These are phyloP conservation scores for Spathaspora gorwiae DNA, from an alignment of 805 yeast genomes.

Conservation along the genomic window DNA sequence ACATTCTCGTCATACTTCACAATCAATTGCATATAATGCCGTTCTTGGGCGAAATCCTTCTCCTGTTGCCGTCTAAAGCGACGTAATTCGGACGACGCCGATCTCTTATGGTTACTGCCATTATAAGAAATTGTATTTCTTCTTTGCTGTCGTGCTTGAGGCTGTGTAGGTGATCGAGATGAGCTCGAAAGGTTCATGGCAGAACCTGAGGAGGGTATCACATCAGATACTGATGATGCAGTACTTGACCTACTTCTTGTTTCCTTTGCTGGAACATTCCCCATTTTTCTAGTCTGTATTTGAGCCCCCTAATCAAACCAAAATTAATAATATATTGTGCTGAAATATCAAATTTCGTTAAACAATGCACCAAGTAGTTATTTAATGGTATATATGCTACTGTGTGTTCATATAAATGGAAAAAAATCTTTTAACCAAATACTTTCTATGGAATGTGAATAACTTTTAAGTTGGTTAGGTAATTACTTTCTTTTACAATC, in stretches of 20 bases:
- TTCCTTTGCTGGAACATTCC: slow-evolving; percentile 43
- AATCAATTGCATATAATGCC: slow-evolving; percentile 52
- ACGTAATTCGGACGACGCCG: slow-evolving; percentile 15
- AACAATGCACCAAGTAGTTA: too few relatives aligned
- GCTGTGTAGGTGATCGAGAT: slow-evolving; percentile 1
- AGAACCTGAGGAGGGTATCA: background rate
- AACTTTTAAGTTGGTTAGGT: too few relatives aligned
- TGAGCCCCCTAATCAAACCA: too few relatives aligned
- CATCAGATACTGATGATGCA: slow-evolving; percentile 10
- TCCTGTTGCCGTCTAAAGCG: slow-evolving; percentile 42
- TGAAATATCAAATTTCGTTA: too few relatives aligned
- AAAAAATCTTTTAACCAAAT: too few relatives aligned
- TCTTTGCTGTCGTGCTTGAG: slow-evolving; percentile 7
- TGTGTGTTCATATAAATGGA: too few relatives aligned
- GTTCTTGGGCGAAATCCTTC: slow-evolving; percentile 47
- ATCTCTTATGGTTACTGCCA: slow-evolving; percentile 3
- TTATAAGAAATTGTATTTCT: slow-evolving; percentile 17
- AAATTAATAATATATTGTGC: too few relatives aligned
- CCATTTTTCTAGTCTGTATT: slow-evolving; percentile 21
- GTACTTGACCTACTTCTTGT: slow-evolving; percentile 21
- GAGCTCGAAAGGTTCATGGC: slow-evolving; percentile 6
- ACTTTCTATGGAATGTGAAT: too few relatives aligned
- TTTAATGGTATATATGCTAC: too few relatives aligned
- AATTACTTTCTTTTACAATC: too few relatives aligned
- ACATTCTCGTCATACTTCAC: slow-evolving; percentile 66